Percentiles rank a stretch among this genome's conserved stretches.
Conservation (phyloP, 1,284 basidiomycete genomes). For the Porogramme epimiltina region DNA sequence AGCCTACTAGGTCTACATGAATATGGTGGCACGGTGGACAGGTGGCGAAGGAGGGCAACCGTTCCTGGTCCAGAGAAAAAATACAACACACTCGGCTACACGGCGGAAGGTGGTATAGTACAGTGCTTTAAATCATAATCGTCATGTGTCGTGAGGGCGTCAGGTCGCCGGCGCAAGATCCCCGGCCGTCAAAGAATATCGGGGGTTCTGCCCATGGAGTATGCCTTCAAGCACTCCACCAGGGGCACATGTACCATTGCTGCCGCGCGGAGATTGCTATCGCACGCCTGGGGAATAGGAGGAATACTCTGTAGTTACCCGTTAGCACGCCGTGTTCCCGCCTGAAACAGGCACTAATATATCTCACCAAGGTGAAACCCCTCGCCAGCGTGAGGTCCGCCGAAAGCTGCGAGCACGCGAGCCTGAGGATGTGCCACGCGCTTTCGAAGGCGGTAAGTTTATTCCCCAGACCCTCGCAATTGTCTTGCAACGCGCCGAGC, state of each 20-base stretch:
- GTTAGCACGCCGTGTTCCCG: background rate
- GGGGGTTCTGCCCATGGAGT: conserved; percentile 28
- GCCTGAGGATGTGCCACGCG: conserved; percentile 32
- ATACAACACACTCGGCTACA: too few species aligned
- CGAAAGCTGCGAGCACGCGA: conserved; percentile 27
- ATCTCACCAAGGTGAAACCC: conserved; percentile 23
- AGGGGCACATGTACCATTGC: conserved; percentile 29
- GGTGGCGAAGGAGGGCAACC: too few species aligned
- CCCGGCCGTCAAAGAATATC: conserved; percentile 3
- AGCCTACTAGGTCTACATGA: too few species aligned
- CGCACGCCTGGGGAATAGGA: conserved; percentile 23
- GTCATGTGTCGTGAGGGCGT: too few species aligned
- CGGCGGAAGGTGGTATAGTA: too few species aligned
- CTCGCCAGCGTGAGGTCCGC: conserved; percentile 29
- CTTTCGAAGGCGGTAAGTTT: conserved; percentile 33
- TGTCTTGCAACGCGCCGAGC: conserved; percentile 19
- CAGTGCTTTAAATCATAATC: too few species aligned
- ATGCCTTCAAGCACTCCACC: conserved; percentile 31
- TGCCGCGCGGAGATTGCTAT: conserved; percentile 26
- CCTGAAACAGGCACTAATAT: background rate
- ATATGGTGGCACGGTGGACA: too few species aligned
- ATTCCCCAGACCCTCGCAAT: conserved; percentile 25
- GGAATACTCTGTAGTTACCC: conserved; percentile 7
- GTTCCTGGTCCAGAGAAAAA: too few species aligned
- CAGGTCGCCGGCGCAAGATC: too few species aligned